Percentiles rank a stretch among this genome's conserved stretches.
Conservation (phyloP, 306 rosid genomes). For the Ammopiptanthus mongolicus region DNA sequence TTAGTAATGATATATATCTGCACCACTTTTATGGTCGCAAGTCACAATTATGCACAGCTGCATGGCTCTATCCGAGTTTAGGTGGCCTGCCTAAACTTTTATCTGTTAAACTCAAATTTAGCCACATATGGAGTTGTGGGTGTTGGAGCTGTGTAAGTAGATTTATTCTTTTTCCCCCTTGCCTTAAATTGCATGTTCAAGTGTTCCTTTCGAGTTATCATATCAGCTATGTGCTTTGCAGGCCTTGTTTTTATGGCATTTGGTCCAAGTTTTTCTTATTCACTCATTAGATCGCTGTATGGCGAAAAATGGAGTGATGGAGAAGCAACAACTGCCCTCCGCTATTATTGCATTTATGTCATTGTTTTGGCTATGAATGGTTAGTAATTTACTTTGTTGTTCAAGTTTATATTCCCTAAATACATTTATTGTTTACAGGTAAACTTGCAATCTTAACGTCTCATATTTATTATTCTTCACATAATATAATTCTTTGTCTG, state of each 20-base stretch:
- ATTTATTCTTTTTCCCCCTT: slow-evolving; percentile 9
- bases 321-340: slow-evolving; percentile 85
- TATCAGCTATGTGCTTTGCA: slow-evolving; percentile 34
- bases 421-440: not conserved
- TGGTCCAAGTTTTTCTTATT: slow-evolving; percentile 92
- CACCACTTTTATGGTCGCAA: not conserved
- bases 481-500: not conserved
- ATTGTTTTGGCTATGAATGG: slow-evolving; percentile 95
- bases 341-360: slow-evolving; percentile 73
- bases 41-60: not conserved
- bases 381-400: slow-evolving; percentile 35
- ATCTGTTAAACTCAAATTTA: not conserved
- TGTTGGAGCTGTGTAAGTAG: not conserved
- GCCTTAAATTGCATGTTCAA: slow-evolving; percentile 12
- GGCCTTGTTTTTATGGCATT: slow-evolving; percentile 89
- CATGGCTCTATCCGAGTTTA: slow-evolving; percentile 1
- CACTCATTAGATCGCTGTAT: slow-evolving; percentile 81
- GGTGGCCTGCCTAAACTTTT: not conserved
- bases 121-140: not conserved
- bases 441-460: not conserved
- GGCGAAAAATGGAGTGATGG: slow-evolving; percentile 96
- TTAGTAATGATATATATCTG: not conserved
- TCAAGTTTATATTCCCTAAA: not conserved
- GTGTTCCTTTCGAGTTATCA: slow-evolving; percentile 21
- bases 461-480: not conserved